Evolutionary conservation across 2,329 filamentous ascomycete species (phyloP).

Genomic region (Colletotrichum ledebouriae): DNA sequence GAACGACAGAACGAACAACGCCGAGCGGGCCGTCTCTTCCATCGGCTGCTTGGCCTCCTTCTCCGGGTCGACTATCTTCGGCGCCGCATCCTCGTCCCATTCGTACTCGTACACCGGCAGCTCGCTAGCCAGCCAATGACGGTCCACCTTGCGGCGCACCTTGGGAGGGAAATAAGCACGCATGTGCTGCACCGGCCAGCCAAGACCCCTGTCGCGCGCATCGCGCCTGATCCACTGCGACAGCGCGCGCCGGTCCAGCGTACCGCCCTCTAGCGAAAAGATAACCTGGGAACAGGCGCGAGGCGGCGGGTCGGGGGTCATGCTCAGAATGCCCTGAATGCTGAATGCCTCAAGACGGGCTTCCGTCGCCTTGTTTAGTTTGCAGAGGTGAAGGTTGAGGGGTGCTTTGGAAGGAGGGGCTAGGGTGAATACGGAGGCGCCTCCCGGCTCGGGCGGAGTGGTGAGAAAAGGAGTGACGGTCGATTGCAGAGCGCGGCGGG

Average conservation of each 20-base stretch:
- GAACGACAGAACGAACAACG: conserved; percentile 53
- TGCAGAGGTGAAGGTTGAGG: conserved; percentile 42
- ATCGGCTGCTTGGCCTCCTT: background rate
- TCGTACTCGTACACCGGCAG: conserved; percentile 3
- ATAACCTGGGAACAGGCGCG: conserved; percentile 51
- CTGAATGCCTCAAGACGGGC: conserved; percentile 43
- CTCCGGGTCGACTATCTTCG: conserved; percentile 5
- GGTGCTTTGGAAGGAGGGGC: conserved; percentile 56
- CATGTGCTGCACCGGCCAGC: conserved; percentile 44
- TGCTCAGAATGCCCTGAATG: conserved; percentile 38
- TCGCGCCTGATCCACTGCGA: conserved; percentile 57
- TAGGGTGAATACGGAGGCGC: conserved; percentile 62
- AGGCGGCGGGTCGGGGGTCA: conserved; percentile 37
- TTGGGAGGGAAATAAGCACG: conserved; percentile 40
- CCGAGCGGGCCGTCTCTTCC: conserved; percentile 33
- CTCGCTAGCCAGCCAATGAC: background rate
- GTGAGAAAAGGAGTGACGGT: conserved; percentile 52
- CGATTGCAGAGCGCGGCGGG: conserved; percentile 51
- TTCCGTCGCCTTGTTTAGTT: conserved; percentile 47
- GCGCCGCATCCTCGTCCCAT: conserved; percentile 15
- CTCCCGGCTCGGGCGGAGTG: conserved; percentile 58
- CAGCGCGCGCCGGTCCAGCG: conserved; percentile 48
- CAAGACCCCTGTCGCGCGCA: conserved; percentile 52
- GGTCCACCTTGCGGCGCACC: background rate
- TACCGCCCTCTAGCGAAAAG: conserved; percentile 53